Evolutionary conservation across 345 rosid species (phyloP).

Genomic region (Camelina neglecta): DNA sequence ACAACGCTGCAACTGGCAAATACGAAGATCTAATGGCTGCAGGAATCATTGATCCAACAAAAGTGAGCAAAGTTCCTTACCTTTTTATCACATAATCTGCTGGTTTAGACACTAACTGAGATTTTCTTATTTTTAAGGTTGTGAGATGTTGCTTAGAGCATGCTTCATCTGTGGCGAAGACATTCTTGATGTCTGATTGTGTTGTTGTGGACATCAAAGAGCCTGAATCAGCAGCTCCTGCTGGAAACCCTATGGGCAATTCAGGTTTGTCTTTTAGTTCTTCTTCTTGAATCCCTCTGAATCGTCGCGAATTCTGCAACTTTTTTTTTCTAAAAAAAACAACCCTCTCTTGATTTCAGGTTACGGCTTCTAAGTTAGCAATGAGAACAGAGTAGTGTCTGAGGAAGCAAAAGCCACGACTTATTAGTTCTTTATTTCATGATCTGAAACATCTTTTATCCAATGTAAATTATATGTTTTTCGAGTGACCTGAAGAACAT

Average conservation of each 20-base stretch:
- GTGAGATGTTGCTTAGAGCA: slow-evolving; percentile 98
- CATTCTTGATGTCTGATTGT: slow-evolving; percentile 96
- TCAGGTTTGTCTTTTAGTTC: slow-evolving; percentile 20
- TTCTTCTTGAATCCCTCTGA: background rate
- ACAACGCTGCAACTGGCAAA: slow-evolving; percentile 86
- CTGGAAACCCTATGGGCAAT: slow-evolving; percentile 88
- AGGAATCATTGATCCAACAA: slow-evolving; percentile 91
- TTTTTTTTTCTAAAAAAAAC: background rate
- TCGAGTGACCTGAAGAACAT: slow-evolving; percentile 23
- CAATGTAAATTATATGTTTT: slow-evolving; percentile 32
- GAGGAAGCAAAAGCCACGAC: slow-evolving; percentile 30
- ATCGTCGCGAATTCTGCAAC: background rate
- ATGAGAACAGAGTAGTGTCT: slow-evolving; percentile 21
- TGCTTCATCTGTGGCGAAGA: slow-evolving; percentile 88
- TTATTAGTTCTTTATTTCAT: background rate
- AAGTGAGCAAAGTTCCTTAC: slow-evolving; percentile 50
- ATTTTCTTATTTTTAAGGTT: slow-evolving; percentile 54
- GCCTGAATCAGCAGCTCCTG: slow-evolving; percentile 65
- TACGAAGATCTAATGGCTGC: slow-evolving; percentile 93
- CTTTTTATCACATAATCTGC: background rate
- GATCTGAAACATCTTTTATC: background rate
- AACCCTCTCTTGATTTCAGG: slow-evolving; percentile 29
- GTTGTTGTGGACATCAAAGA: slow-evolving; percentile 97
- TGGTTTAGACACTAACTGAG: background rate
- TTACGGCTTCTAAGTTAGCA: slow-evolving; percentile 31